Base-by-base conservation (phyloP, 495 filamentous ascomycete genomes). In the Entonaema liquescens region DNA sequence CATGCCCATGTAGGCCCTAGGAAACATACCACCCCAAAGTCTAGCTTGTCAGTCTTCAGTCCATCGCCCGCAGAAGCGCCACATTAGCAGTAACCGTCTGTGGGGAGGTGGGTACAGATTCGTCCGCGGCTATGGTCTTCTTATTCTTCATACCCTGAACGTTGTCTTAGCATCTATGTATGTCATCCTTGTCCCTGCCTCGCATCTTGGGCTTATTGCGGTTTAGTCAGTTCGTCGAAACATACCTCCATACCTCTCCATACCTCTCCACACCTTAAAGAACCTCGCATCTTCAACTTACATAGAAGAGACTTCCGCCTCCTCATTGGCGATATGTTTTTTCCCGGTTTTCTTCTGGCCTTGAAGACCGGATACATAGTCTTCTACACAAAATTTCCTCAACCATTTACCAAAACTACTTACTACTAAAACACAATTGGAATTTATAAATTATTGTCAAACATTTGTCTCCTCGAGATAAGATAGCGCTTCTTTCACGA, bases 191-290 rank as follows among this genome's bases (percentile, higher is more conserved):
- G 71, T 65, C 59, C 67, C 65, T 68, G 66, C 62, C 66, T 76
- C 76, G 67, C 76, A 75, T 78, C 68, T 64, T 65, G 71, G 70
- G 60, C 74, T 77, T 64, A 59, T 76, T 77, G 59, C 63, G 76
- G 72, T 70, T 70, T 78, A 77, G 76, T 70, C 56, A 70, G 59
- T 71, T 62, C 70, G 70, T 79, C 74, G 71, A 75, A 76, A 72
- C 65, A 47, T 60, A 60, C 66, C 70, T 73, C 76, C 71, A 74
- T 70, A 74, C 71, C 59, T 61, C 35, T 47, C 38, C 38, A 42
- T 5, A 47, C 42, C 42, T 47, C 38, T 40, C 76, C 71, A 74
- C 72, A 74, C 73, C 59, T 62, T 53, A 67, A 50, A 74, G 67
- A 68, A 68, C 67, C 56, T 61, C 21, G 55, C 47, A 60, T 59